Evolutionary conservation across 306 rosid genomes (phyloP), one percentile per base, ranked within the genome.

Genomic region (Acmispon strigosus): DNA sequence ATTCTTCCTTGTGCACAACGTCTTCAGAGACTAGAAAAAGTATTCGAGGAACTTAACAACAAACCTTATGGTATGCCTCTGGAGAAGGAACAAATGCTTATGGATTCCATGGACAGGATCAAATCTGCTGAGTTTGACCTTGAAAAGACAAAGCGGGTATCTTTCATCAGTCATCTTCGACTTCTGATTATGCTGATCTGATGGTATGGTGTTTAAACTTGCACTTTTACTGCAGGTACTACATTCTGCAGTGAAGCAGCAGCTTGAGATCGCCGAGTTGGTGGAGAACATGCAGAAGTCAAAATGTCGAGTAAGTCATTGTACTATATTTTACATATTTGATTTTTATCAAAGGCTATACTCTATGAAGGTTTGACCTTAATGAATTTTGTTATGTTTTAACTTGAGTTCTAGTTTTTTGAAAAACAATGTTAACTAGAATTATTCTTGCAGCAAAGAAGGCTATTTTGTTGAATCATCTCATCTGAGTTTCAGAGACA

Each of bases 101-200:
- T 82, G 86, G 87, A 94, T 62, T 94, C 99, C 47, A 82, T 89
- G 84, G 87, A 91, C 56, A 84, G 99, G 86, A 94, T 94, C 42
- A 94, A 91, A 78, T 89, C 79, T 2, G 97, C 89, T 59, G 99
- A 94, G 80, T 76, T 84, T 53, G 99, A 94, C 78, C 89, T 94
- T 13, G 97, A 94, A 74, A 89, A 81, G 84, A 94, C 99, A 22
- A 94, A 94, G 85, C 81, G 86, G 81, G 99, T 94, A 89, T 45
- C 53, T 45, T 51, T 27, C 13, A 37, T 53, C 51, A 13, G 58
- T 74, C 9, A 65, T 59, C 36, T 55, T 59, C 32, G 49, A 47
- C 62, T 62, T 16, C 45, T 58, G 60, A 50, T 73, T 57, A 41
- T 44, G 27, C 24, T 49, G 50, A 22, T 62, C 8, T 53, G 49